phyloP scores from a whole-genome alignment of 208 protist genomes.

The Naegleria gruberi region DNA sequence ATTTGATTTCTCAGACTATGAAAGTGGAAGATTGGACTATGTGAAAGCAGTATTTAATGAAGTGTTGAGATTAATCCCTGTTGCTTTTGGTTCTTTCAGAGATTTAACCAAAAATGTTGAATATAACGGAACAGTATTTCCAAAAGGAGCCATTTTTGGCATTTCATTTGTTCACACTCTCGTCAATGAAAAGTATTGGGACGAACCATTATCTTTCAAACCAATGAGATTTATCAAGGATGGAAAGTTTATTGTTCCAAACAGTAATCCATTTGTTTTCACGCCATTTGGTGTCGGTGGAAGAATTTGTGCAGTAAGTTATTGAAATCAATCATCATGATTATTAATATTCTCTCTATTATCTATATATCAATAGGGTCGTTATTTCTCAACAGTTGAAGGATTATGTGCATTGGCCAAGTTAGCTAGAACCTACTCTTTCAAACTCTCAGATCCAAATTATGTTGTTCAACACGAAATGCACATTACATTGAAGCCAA shows the following conservation, averaged over 20 bases:
- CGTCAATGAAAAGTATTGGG: not conserved
- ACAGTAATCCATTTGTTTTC: not conserved
- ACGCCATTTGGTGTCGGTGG: not conserved
- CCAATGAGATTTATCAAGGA: not conserved
- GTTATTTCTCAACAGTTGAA: not conserved
- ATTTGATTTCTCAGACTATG: not conserved
- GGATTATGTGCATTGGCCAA: not conserved
- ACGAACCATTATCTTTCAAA: not conserved
- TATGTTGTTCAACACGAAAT: not conserved
- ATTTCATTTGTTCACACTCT: not conserved
- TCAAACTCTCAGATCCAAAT: not conserved
- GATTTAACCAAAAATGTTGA: not conserved
- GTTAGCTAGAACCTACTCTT: not conserved
- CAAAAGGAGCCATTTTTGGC: not conserved
- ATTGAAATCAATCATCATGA: too few relatives aligned
- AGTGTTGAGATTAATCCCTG: not conserved
- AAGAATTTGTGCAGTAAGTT: not conserved
- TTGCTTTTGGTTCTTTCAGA: not conserved
- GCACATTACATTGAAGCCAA: not conserved
- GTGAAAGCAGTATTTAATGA: not conserved
- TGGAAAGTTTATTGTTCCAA: not conserved
- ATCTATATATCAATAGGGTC: not conserved
- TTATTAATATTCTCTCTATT: too few relatives aligned
- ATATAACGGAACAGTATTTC: not conserved
- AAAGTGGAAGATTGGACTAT: not conserved